Conservation (phyloP, 2,329 filamentous ascomycete species). For the Sarocladium brachiariae region DNA sequence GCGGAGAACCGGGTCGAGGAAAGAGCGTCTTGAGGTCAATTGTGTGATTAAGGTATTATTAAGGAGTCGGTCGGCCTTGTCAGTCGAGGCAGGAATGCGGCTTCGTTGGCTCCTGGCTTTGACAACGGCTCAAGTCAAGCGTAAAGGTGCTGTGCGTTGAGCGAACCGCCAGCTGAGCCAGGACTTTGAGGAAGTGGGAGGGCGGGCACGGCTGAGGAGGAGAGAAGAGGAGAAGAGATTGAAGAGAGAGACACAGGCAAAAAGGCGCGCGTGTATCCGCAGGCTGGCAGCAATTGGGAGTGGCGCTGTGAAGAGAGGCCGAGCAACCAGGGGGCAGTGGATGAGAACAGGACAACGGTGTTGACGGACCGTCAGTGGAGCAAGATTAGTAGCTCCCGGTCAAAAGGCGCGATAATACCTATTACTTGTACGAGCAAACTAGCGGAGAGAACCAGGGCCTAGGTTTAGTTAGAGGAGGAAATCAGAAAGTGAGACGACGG, state of each 20-base stretch:
- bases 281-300: slow-evolving; percentile 3
- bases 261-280: slow-evolving; percentile 7
- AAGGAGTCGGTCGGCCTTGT: neutral
- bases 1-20: slow-evolving; percentile 3
- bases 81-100: neutral
- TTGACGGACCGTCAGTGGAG: neutral
- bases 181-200: slow-evolving; percentile 7
- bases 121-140: neutral
- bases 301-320: slow-evolving; percentile 2
- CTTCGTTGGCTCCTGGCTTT: neutral
- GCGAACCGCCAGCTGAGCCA: slow-evolving; percentile 4
- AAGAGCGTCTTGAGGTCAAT: slow-evolving; percentile 10
- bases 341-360: neutral
- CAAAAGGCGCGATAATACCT: neutral
- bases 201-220: slow-evolving; percentile 7
- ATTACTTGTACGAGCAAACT: neutral
- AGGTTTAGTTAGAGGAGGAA: neutral
- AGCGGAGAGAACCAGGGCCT: neutral
- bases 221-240: slow-evolving; percentile 1
- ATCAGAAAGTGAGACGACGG: slow-evolving; percentile 7
- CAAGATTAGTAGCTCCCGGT: neutral
- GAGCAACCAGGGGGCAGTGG: slow-evolving; percentile 1
- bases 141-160: slow-evolving; percentile 2
- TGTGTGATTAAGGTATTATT: slow-evolving; percentile 7
- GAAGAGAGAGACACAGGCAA: neutral